These are phyloP conservation scores for Xerocomus amazonicus DNA, from an alignment of 1,284 basidiomycete species.

Conservation along the genomic window DNA sequence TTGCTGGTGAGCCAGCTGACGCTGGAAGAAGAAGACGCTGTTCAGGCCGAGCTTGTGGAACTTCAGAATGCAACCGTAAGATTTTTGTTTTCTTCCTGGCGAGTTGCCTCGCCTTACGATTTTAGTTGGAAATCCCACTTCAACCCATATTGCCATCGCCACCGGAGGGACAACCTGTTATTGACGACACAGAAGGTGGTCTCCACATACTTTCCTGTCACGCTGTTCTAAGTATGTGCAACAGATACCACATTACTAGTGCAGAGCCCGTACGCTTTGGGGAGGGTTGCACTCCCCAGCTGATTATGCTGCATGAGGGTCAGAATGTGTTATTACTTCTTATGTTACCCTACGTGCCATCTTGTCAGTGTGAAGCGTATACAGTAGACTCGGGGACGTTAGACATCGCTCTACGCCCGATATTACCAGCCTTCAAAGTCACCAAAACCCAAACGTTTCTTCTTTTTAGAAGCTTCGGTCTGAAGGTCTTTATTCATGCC, in stretches of 20 bases:
- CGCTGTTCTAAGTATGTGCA: conserved; percentile 2
- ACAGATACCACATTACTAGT: conserved; percentile 6
- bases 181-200: conserved; percentile 30
- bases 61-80: conserved; percentile 64
- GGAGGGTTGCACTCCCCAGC: conserved; percentile 21
- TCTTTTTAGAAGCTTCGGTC: conserved; percentile 61
- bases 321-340: background rate
- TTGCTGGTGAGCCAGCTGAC: conserved; percentile 81
- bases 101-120: conserved; percentile 8
- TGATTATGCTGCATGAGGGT: conserved; percentile 8
- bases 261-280: conserved; percentile 1
- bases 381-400: conserved; percentile 7
- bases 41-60: conserved; percentile 75
- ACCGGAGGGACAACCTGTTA: conserved; percentile 44
- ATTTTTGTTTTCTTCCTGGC: conserved; percentile 7
- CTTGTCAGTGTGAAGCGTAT: conserved; percentile 12
- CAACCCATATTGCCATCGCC: conserved; percentile 26
- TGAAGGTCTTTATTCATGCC: conserved; percentile 3
- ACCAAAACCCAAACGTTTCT: conserved; percentile 74
- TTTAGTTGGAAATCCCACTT: conserved; percentile 10
- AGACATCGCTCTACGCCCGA: background rate
- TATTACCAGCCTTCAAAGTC: conserved; percentile 71
- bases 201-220: background rate
- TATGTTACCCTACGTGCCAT: conserved; percentile 11
- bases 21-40: conserved; percentile 90